phyloP scores from a whole-genome alignment of 345 rosid genomes.

The Dovyalis caffra region DNA sequence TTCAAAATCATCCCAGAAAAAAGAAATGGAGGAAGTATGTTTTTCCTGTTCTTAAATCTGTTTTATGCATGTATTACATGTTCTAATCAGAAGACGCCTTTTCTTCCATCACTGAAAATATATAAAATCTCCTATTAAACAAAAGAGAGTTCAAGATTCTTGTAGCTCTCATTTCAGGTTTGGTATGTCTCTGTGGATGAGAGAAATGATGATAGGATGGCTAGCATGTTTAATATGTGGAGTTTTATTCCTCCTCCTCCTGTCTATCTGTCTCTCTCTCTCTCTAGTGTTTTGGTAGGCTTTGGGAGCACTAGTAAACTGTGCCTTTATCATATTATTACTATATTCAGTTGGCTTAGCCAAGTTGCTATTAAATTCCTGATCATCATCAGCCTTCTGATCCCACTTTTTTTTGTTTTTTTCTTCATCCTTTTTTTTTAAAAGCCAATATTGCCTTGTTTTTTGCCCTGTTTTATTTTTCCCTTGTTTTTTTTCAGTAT shows the following conservation, averaged over 20 bases:
- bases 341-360: background rate
- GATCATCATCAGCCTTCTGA: background rate
- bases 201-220: background rate
- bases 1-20: conserved; percentile 87
- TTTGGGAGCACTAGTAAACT: background rate
- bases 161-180: background rate
- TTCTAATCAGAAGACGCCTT: background rate
- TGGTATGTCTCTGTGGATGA: background rate
- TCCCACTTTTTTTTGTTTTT: background rate
- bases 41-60: background rate
- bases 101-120: background rate
- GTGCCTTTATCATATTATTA: background rate
- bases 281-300: background rate
- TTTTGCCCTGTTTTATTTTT: background rate
- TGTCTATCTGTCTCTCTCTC: background rate
- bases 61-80: background rate
- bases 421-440: background rate
- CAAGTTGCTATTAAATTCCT: background rate
- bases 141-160: background rate
- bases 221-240: background rate
- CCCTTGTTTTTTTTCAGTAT: background rate
- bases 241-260: background rate
- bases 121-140: background rate
- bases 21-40: conserved; percentile 96
- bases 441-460: background rate